Conservation (phyloP, 129 eudicot species). For the Mikania micrantha region DNA sequence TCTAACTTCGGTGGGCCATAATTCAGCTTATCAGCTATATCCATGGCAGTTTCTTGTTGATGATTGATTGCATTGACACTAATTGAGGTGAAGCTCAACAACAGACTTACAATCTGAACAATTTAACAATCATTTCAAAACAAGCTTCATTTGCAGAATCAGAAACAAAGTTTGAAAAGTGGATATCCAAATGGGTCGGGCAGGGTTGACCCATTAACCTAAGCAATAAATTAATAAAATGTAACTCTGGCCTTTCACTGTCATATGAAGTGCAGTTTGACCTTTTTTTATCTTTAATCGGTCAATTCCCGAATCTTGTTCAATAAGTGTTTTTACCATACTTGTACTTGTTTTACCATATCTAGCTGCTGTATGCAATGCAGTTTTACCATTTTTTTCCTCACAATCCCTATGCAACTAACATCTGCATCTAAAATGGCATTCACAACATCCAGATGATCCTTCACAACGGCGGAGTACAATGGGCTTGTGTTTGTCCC, state of each 20-base stretch:
- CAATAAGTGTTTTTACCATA: slow-evolving; percentile 69
- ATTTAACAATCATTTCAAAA: no score
- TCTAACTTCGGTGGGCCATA: slow-evolving; percentile 63
- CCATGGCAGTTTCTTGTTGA: slow-evolving; percentile 86
- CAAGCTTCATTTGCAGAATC: no score
- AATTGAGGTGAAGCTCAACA: slow-evolving; percentile 58
- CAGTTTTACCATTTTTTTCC: slow-evolving; percentile 90
- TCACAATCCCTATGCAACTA: slow-evolving; percentile 51
- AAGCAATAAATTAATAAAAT: not conserved
- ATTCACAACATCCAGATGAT: slow-evolving; percentile 74
- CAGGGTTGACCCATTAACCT: no score
- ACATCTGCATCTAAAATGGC: slow-evolving; percentile 75
- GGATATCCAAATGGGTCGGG: no score
- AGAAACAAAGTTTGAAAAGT: no score
- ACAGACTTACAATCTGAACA: slow-evolving; percentile 55
- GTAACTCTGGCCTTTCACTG: slow-evolving; percentile 88
- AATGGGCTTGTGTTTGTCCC: slow-evolving; percentile 75
- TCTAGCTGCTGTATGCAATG: slow-evolving; percentile 79
- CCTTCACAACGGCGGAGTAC: slow-evolving; percentile 72
- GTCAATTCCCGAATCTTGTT: slow-evolving; percentile 55
- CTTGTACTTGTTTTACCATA: slow-evolving; percentile 53
- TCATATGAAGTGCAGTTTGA: slow-evolving; percentile 98
- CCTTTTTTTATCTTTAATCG: slow-evolving; percentile 93
- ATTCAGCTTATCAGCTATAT: slow-evolving; percentile 74
- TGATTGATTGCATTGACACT: slow-evolving; percentile 69